These are phyloP conservation scores for Penicillium sclerotiorum DNA, from an alignment of 2,329 filamentous ascomycete genomes.

Conservation along the genomic window DNA sequence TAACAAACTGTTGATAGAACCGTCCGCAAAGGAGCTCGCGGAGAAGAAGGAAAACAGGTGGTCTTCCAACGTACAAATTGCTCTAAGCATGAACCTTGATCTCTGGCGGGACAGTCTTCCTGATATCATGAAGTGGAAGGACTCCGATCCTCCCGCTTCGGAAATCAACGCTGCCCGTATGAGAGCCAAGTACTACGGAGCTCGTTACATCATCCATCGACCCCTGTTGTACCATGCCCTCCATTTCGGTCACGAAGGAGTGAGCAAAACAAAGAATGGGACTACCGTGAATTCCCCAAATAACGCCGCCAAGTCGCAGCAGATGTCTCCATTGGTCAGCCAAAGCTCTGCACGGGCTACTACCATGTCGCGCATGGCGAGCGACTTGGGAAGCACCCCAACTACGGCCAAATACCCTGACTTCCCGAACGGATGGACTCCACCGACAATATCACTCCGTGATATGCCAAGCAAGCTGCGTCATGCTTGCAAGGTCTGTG, in stretches of 20 bases:
- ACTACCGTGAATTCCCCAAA: not conserved
- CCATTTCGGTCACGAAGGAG: constrained; percentile 46
- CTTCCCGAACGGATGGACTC: constrained; percentile 19
- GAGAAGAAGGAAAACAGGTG: constrained; percentile 29
- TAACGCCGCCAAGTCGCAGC: constrained; percentile 30
- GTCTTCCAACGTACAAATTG: constrained; percentile 44
- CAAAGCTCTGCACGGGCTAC: constrained; percentile 26
- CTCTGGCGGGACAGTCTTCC: constrained; percentile 59
- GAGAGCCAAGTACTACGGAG: constrained; percentile 93
- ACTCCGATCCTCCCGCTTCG: constrained; percentile 68
- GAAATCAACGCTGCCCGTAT: constrained; percentile 83
- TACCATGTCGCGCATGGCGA: constrained; percentile 35
- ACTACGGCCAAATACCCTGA: constrained; percentile 3
- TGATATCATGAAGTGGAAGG: constrained; percentile 61
- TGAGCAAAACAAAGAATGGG: too few species aligned
- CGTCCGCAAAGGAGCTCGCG: too few species aligned
- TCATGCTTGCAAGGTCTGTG: constrained; percentile 61
- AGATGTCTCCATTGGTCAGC: constrained; percentile 40
- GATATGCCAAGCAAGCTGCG: constrained; percentile 50
- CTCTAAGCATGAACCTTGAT: constrained; percentile 52
- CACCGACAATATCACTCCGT: constrained; percentile 20
- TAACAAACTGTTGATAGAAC: too few species aligned
- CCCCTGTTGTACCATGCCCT: constrained; percentile 69
- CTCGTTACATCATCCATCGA: constrained; percentile 83
- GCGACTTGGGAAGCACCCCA: constrained; percentile 38